phyloP scores from a whole-genome alignment of 306 rosid genomes.

The Vigna reflexopilosa region DNA sequence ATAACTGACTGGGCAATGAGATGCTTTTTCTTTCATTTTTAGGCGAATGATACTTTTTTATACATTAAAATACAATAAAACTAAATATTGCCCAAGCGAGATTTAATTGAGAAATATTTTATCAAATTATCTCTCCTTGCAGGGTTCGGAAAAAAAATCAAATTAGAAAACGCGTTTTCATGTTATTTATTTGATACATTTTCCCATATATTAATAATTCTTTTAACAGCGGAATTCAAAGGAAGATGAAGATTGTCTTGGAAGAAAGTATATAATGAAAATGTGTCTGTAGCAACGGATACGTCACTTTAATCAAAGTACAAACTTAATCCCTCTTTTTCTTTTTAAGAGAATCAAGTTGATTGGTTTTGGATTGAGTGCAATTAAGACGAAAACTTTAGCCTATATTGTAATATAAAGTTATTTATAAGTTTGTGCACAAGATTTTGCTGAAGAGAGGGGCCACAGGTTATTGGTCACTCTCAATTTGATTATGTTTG shows the following conservation, averaged over 20 bases:
- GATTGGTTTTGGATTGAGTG: slow-evolving; percentile 63
- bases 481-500: slow-evolving; percentile 39
- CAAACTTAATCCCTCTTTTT: slow-evolving; percentile 48
- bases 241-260: not conserved
- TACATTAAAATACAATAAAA: not conserved
- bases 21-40: slow-evolving; percentile 1
- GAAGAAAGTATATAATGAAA: slow-evolving; percentile 1
- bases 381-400: slow-evolving; percentile 46
- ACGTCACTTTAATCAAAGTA: slow-evolving; percentile 47
- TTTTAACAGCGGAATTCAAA: not conserved
- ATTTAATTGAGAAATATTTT: slow-evolving; percentile 17
- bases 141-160: not conserved
- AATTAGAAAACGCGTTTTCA: not conserved
- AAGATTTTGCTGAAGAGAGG: slow-evolving; percentile 42
- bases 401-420: slow-evolving; percentile 43
- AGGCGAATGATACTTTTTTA: not conserved
- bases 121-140: not conserved
- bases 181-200: not conserved
- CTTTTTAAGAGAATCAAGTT: slow-evolving; percentile 38
- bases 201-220: not conserved
- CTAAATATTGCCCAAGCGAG: slow-evolving; percentile 2
- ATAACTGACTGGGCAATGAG: slow-evolving; percentile 1
- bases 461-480: slow-evolving; percentile 57
- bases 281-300: slow-evolving; percentile 16
- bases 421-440: slow-evolving; percentile 46